phyloP scores from a whole-genome alignment of 2,329 filamentous ascomycete genomes.

The Geosmithia putterillii region DNA sequence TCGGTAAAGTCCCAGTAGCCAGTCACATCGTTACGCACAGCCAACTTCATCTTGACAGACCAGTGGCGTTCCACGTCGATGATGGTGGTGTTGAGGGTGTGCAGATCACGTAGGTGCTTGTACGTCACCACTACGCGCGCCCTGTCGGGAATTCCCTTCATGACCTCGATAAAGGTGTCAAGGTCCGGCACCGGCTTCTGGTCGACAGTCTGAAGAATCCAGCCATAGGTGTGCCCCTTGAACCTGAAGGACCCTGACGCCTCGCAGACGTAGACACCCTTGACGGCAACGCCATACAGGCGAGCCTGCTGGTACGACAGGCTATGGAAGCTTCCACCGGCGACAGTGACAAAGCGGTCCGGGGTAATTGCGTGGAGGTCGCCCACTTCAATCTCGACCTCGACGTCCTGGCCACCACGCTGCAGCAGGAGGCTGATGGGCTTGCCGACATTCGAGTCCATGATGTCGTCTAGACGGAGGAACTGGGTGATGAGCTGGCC shows the following conservation, averaged over 20 bases:
- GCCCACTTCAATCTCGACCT: conserved; percentile 74
- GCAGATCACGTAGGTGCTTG: conserved; percentile 87
- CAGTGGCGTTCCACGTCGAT: conserved; percentile 91
- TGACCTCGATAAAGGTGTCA: conserved; percentile 78
- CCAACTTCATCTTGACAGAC: conserved; percentile 88
- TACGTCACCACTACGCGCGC: conserved; percentile 88
- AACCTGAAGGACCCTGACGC: conserved; percentile 91
- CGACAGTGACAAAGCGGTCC: conserved; percentile 87
- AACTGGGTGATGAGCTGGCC: conserved; percentile 89
- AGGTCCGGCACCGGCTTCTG: conserved; percentile 84
- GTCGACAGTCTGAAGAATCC: conserved; percentile 86
- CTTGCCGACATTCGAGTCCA: conserved; percentile 76
- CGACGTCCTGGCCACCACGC: conserved; percentile 75
- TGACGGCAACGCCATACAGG: conserved; percentile 81
- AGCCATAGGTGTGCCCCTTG: conserved; percentile 80
- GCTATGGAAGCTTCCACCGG: conserved; percentile 89
- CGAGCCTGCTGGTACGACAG: conserved; percentile 97
- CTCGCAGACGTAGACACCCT: conserved; percentile 91
- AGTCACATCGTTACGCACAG: conserved; percentile 76
- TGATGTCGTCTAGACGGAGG: conserved; percentile 76
- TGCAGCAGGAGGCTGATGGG: conserved; percentile 75
- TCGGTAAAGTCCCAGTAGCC: conserved; percentile 93
- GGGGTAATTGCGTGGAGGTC: conserved; percentile 92
- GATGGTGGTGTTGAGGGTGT: conserved; percentile 88
- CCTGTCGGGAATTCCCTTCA: conserved; percentile 72